Evolutionary conservation across 2,329 filamentous ascomycete genomes (phyloP), one percentile per base, ranked within the genome.

Genomic region (Arachnomyces sp.): DNA sequence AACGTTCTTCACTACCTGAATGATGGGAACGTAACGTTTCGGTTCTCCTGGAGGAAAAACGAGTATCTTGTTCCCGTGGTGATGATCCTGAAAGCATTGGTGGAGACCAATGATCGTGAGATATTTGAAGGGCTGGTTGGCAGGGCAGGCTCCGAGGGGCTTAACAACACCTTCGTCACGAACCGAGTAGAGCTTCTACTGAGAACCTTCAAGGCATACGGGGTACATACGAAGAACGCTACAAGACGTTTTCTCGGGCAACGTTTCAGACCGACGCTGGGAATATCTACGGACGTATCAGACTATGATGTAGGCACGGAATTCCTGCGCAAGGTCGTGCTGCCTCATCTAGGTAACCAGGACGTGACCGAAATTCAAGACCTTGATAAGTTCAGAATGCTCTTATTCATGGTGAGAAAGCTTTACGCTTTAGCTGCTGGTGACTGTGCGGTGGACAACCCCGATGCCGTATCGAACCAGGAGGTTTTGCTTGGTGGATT

Each of bases 1-100:
- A 98, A 96, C 56, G 88, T 94, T 28, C 74, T 98, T 36, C 92
- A 98, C 66, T 98, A 96, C 63, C 77, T 98, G 42, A 87, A 76
- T 53, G 92, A 98, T 60, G 92, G 92, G 49, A 96, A 95, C 62
- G 82, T 96, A 54, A 96, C 87, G 1, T 95, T 98, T 66, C 78
- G 92, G 42, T 98, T 98, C 65, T 95, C 90, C 5, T 98, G 90
- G 90, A 77, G 89, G 51, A 98, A 98, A 67, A 87, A 88, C 52
- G 92, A 98, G 64, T 98, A 87, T 57, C 77, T 98, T n/a, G 77
- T 98, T 2, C 92, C 92, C 1, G 85, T 88, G 45, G 82, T 95
- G 75, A 96, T 98, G 90, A 80, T 98, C 28, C 68, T 98, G 49
- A 98, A 96, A 69, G 90, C 92, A 1, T 71, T 98, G 36, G 77